Percentiles rank a stretch among this genome's conserved stretches.
phyloP scores from a whole-genome alignment of 768 basidiomycete genomes.

The Pulveroboletus frians region DNA sequence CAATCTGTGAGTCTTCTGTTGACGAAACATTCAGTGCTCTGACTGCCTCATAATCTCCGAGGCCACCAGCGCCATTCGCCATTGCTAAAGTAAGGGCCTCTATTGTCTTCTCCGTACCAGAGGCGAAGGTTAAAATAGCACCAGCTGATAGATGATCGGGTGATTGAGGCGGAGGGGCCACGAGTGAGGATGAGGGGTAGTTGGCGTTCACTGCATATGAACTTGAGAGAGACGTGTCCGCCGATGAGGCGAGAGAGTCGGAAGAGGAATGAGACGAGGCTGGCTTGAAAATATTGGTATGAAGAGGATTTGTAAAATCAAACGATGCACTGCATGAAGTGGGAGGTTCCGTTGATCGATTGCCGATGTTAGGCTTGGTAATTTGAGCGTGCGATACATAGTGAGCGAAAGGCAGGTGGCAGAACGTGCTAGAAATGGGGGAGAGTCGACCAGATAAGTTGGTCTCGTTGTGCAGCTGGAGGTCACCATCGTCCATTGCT shows the following conservation, averaged over 20 bases:
- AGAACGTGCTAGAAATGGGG: conserved; percentile 21
- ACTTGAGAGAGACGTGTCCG: conserved; percentile 5
- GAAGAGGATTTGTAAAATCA: conserved; percentile 18
- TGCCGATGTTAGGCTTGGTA: conserved; percentile 4
- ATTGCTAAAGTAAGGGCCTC: conserved; percentile 55
- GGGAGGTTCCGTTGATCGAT: conserved; percentile 11
- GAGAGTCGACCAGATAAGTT: conserved; percentile 19
- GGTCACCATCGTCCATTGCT: conserved; percentile 36
- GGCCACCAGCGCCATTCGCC: conserved; percentile 58
- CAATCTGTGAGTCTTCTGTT: conserved; percentile 43
- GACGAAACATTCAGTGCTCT: conserved; percentile 33
- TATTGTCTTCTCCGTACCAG: conserved; percentile 54
- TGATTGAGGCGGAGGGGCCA: conserved; percentile 12
- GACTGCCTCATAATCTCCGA: conserved; percentile 52
- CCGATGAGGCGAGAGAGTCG: conserved; percentile 10
- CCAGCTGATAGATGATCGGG: conserved; percentile 4
- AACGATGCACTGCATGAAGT: conserved; percentile 26
- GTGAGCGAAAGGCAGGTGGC: conserved; percentile 9
- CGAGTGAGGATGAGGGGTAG: conserved; percentile 7
- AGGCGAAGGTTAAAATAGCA: conserved; percentile 27
- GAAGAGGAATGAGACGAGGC: conserved; percentile 17
- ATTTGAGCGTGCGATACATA: conserved; percentile 9
- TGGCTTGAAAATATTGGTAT: conserved; percentile 27
- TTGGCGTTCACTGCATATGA: conserved; percentile 2
- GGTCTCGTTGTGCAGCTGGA: conserved; percentile 11